These are phyloP conservation scores for Brettanomyces nanus DNA, from an alignment of 805 yeast genomes.

Conservation along the genomic window DNA sequence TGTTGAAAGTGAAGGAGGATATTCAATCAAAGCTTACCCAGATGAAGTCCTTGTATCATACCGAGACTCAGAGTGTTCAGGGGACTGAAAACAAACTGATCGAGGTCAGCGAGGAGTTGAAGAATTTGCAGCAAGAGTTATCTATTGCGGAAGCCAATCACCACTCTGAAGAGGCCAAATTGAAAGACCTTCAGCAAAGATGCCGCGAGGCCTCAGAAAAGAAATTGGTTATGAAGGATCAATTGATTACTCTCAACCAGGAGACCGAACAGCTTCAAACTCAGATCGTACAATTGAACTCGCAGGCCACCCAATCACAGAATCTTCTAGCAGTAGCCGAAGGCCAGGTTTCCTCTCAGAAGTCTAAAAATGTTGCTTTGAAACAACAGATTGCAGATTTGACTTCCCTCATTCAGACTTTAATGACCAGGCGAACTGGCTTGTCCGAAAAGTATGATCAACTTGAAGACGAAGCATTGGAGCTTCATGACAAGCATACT, in stretches of 20 bases:
- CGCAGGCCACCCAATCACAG: conserved; percentile 52
- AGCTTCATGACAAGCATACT: conserved; percentile 29
- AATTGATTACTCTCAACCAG: conserved; percentile 56
- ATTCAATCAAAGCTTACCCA: conserved; percentile 63
- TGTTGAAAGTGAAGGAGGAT: conserved; percentile 57
- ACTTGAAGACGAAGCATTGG: conserved; percentile 32
- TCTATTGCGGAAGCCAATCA: conserved; percentile 72
- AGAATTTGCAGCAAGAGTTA: conserved; percentile 60
- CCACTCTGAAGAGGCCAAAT: conserved; percentile 59
- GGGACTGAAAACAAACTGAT: conserved; percentile 57
- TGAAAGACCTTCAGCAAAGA: conserved; percentile 50
- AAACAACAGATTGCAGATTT: conserved; percentile 17
- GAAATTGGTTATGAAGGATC: conserved; percentile 59
- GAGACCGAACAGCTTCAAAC: conserved; percentile 53
- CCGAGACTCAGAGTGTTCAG: conserved; percentile 68
- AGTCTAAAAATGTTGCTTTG: conserved; percentile 37
- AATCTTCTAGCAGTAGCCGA: conserved; percentile 58
- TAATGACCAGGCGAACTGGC: conserved; percentile 19
- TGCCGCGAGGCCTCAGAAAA: conserved; percentile 63
- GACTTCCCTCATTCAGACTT: conserved; percentile 18
- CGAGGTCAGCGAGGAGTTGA: conserved; percentile 59
- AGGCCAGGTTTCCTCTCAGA: conserved; percentile 58
- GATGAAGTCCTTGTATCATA: conserved; percentile 64
- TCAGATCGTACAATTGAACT: conserved; percentile 43
- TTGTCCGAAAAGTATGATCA: conserved; percentile 14